phyloP scores from a whole-genome alignment of 2,329 filamentous ascomycete genomes.

The Botrytis elliptica region DNA sequence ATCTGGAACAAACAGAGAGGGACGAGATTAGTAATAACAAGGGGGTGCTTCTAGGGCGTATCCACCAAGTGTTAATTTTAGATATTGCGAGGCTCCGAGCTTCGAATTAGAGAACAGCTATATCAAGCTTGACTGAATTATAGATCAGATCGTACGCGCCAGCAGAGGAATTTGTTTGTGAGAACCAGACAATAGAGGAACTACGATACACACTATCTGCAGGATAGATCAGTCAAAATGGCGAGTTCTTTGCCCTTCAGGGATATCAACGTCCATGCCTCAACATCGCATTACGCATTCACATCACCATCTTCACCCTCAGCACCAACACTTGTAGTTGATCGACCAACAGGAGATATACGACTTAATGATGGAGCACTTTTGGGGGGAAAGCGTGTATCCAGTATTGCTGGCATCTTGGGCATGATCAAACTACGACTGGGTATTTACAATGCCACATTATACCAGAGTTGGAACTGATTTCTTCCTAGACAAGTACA shows the following conservation, averaged over 20 bases:
- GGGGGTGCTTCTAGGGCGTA: slow-evolving; percentile 5
- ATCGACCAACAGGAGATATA: slow-evolving; percentile 88
- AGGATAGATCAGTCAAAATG: slow-evolving; percentile 42
- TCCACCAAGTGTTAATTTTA: slow-evolving; percentile 17
- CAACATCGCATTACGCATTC: slow-evolving; percentile 91
- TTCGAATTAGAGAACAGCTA: slow-evolving; percentile 21
- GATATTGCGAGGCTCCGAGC: slow-evolving; percentile 11
- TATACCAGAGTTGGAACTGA: slow-evolving; percentile 22
- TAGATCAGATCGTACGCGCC: background rate
- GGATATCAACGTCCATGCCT: slow-evolving; percentile 95
- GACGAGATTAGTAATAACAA: background rate
- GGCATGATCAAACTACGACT: slow-evolving; percentile 91
- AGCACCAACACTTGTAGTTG: slow-evolving; percentile 82
- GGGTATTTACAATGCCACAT: slow-evolving; percentile 53
- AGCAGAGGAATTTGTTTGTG: background rate
- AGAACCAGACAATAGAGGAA: background rate
- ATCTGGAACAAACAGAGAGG: background rate
- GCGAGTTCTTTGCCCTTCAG: slow-evolving; percentile 68
- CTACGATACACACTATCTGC: background rate
- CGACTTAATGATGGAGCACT: slow-evolving; percentile 78
- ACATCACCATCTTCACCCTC: slow-evolving; percentile 91
- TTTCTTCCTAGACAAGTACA: slow-evolving; percentile 73
- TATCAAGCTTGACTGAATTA: slow-evolving; percentile 6
- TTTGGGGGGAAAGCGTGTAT: slow-evolving; percentile 76
- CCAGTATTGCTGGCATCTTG: slow-evolving; percentile 91